A percentile compares a stretch with the other conserved stretches of the same genome.
Evolutionary conservation across 306 rosid genomes (phyloP).

Genomic region (Pterocarpus santalinus): DNA sequence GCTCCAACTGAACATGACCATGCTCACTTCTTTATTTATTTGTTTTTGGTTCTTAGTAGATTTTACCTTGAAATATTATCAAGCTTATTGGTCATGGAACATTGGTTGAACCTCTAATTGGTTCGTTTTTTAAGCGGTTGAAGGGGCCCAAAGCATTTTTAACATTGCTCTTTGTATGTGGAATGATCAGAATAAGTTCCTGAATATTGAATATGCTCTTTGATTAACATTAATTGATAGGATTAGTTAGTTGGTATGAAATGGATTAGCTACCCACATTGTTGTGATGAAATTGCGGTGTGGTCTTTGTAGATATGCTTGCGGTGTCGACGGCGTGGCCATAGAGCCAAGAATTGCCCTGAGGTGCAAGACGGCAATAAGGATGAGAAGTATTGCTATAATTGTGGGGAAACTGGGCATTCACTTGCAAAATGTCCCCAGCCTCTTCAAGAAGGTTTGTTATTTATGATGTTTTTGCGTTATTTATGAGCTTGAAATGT

Average conservation of each 20-base stretch:
- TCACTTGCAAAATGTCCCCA: slow-evolving; percentile 68
- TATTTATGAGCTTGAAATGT: neutral
- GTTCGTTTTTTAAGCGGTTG: neutral
- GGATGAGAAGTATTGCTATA: slow-evolving; percentile 73
- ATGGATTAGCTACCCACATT: neutral
- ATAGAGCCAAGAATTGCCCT: slow-evolving; percentile 84
- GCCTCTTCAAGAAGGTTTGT: slow-evolving; percentile 78
- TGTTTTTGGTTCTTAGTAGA: too few relatives aligned
- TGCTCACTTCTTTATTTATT: too few relatives aligned
- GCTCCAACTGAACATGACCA: too few relatives aligned
- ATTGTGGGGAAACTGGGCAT: slow-evolving; percentile 90
- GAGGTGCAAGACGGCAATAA: slow-evolving; percentile 54
- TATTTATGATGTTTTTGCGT: neutral
- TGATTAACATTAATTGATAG: neutral
- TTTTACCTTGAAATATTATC: too few relatives aligned
- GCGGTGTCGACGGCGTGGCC: slow-evolving; percentile 88
- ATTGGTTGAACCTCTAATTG: neutral
- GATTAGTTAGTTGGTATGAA: neutral
- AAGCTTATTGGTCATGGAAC: neutral
- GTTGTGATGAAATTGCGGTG: slow-evolving; percentile 3
- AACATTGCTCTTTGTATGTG: neutral
- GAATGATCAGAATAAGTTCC: neutral
- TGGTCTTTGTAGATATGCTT: slow-evolving; percentile 75
- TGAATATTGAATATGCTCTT: neutral
- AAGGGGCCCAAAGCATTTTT: neutral